Conservation (phyloP, 1,284 basidiomycete genomes). For the Sparassis latifolia region DNA sequence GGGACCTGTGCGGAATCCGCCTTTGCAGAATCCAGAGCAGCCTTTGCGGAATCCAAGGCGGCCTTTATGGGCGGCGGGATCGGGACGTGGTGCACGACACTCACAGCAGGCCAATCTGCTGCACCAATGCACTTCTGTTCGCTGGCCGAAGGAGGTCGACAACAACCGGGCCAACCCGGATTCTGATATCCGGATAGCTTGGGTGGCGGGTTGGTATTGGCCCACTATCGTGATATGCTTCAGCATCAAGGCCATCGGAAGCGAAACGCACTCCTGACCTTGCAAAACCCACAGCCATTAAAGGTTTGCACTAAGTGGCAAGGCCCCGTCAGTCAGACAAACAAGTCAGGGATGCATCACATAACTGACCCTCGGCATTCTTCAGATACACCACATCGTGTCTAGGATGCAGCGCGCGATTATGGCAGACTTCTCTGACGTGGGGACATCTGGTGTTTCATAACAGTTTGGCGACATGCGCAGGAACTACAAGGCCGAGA, state of each 20-base stretch:
- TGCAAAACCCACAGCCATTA: conserved; percentile 82
- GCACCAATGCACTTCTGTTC: conserved; percentile 58
- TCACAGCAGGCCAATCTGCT: conserved; percentile 77
- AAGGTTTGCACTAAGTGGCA: conserved; percentile 58
- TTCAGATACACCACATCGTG: conserved; percentile 70
- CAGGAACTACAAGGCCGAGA: conserved; percentile 9
- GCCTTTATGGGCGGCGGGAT: conserved; percentile 66
- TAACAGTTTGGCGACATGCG: conserved; percentile 13
- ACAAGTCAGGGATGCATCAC: conserved; percentile 1
- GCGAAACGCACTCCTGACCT: conserved; percentile 37
- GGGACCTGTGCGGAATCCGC: conserved; percentile 9
- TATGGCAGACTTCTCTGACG: conserved; percentile 64
- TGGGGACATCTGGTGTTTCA: conserved; percentile 57
- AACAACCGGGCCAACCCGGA: conserved; percentile 79
- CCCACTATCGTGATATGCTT: conserved; percentile 47
- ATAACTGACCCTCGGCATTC: conserved; percentile 70
- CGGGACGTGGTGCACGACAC: conserved; percentile 58
- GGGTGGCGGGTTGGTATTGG: conserved; percentile 46
- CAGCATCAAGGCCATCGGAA: conserved; percentile 24
- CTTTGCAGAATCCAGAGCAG: conserved; percentile 12
- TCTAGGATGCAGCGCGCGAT: conserved; percentile 62
- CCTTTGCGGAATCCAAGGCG: conserved; percentile 46
- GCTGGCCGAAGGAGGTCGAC: conserved; percentile 53
- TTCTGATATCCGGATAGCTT: conserved; percentile 55
- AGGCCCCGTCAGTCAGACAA: conserved; percentile 13